These are phyloP conservation scores for Platanthera guangdongensis DNA, from an alignment of 106 monocot species.

Conservation along the genomic window DNA sequence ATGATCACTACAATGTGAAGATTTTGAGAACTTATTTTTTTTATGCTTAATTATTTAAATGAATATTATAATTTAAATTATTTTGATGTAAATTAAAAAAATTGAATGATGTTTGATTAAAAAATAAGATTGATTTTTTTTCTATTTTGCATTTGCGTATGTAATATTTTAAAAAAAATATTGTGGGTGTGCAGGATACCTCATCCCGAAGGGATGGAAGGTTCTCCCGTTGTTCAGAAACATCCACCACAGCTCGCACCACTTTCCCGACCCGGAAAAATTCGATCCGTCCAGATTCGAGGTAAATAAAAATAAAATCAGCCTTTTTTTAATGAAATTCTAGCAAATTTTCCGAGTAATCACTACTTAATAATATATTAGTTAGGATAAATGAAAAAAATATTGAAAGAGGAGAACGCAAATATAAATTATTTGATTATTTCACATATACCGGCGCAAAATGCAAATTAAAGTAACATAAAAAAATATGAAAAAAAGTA, in stretches of 20 bases:
- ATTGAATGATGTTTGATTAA: not conserved
- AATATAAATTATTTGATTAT: no score
- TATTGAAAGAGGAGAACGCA: no score
- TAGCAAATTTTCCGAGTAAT: no score
- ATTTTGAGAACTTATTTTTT: no score
- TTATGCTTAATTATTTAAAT: not conserved
- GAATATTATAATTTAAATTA: no score
- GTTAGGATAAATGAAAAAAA: no score
- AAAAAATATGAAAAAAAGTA: no score
- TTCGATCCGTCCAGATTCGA: constrained; percentile 95
- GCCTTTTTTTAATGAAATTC: no score
- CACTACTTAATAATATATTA: no score
- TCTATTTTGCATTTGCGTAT: not conserved
- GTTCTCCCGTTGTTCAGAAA: constrained; percentile 87
- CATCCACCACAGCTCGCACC: constrained; percentile 83
- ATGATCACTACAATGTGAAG: no score
- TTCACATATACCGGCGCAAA: no score
- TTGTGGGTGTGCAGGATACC: constrained; percentile 45
- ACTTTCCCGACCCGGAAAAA: constrained; percentile 73
- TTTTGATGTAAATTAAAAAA: not conserved
- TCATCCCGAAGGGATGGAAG: constrained; percentile 98
- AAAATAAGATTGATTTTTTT: not conserved
- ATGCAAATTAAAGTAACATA: no score
- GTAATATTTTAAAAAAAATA: not conserved
- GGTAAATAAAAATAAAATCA: constrained; percentile 27